Base-by-base conservation (phyloP, 805 yeast species). In the Scheffersomyces spartinae region DNA sequence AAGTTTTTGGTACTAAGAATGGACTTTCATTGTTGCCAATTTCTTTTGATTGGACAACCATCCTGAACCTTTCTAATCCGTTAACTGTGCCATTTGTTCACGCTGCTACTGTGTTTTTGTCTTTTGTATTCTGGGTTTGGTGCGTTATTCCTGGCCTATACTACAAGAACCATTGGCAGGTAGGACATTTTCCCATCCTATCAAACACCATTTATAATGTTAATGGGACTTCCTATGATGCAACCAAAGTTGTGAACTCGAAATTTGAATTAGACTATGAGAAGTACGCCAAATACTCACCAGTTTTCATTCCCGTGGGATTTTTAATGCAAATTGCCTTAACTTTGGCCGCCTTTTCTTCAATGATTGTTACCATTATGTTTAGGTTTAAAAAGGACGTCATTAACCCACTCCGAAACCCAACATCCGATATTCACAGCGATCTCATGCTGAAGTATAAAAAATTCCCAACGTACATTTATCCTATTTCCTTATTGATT, bases 141-240 rank as follows among this genome's bases (percentile, higher is more conserved):
- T 26, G 32, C 10, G 31, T 39, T 13, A 24, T 35, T 26, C 50
- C 50, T 7, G 33, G 32, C 12, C 25, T 45, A 9, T 42, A 45
- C 31, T 45, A 42, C 29, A 26, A 31, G 9, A 42, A 45, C 30
- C 34, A 34, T 10, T 45, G 47, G 47, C 33, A 45, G 16, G 31
- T 47, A 8, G 36, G 29, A 12, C 37, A 43, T 29, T 24, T 43
- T 25, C 50, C 50, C 14, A 39, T 44, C 24, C 33, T 42, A 29
- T 33, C 40, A 5, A 17, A 27, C 9, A 21, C 34, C 3, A 33
- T 38, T 11, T 43, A 21, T 25, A 42, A 40, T 29, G 29, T 27
- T 24, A 24, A 30, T 3, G 40, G 35, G 7, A 26, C 15, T 15
- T 15, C 27, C 22, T 34, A 34, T 27, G 35, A 35, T 15, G 41